Base-by-base conservation (phyloP, 768 basidiomycete species). In the Boletellus ananiceps region DNA sequence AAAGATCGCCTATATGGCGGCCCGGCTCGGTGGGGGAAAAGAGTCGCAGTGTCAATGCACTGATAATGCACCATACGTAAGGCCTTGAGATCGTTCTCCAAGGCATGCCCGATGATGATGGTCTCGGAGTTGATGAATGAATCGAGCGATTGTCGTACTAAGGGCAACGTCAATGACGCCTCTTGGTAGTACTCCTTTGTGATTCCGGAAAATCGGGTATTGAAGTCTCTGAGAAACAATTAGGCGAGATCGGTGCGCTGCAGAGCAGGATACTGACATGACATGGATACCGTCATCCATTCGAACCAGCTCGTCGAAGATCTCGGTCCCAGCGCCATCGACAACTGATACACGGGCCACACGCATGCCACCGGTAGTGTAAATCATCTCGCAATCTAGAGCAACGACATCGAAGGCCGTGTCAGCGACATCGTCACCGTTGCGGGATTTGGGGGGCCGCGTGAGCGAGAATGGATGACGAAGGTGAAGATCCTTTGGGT, bases 311-410 rank as follows among this genome's bases (percentile, higher is more conserved):
- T 93, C 80, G 64, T 99, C 96, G 40, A 95, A 84, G 2, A 97
- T 76, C 45, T 82, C 74, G 23, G 72, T 70, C 1, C 91, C 92
- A 1, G 74, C 64, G 8, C 83, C 85, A 61, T 95, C 88, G 2
- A 98, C 81, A 7, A 95, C 81, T 0, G 94, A 96, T 2, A 96
- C 83, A 4, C 96, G 80, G 3, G 93, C 95, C 4, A 96, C 82
- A 18, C 86, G 83, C 78, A 92, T 82, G 0, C 96, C 96, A 5
- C 88, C 89, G 0, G 94, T 97, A 0, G 92, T 88, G 70, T 94
- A 93, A 8, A 97, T 76, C 89, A 98, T 93, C 69, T 99, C 96
- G 62, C 96, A 98, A 65, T 99, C 96, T 43, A 98, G 73, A 0
- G 91, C 91, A 5, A 84, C 88, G 4, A 97, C 79, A 49, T 93